Evolutionary conservation across 2,329 filamentous ascomycete genomes (phyloP).

Genomic region (Fusarium nisikadoi): DNA sequence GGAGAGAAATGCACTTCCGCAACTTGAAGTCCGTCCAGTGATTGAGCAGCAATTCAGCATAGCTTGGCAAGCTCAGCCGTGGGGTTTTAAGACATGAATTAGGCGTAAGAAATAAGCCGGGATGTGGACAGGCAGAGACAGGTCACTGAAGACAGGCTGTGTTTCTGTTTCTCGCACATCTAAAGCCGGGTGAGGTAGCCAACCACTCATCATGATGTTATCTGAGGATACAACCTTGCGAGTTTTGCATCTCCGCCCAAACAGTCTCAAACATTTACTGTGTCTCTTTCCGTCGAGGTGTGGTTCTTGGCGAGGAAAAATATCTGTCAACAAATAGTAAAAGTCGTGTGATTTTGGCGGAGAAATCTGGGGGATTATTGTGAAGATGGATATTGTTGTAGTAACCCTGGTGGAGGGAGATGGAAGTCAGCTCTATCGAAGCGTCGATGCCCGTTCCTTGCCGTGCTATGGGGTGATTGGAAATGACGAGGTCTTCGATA

Average conservation of each 20-base stretch:
- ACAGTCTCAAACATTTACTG: neutral
- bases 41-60: conserved; percentile 2
- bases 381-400: neutral
- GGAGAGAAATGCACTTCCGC: conserved; percentile 22
- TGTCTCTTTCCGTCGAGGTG: neutral
- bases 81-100: conserved; percentile 14
- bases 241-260: conserved; percentile 28
- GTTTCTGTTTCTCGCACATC: conserved; percentile 37
- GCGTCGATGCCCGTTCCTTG: conserved; percentile 25
- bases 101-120: conserved; percentile 14
- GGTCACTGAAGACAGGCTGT: neutral
- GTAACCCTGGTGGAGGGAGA: neutral
- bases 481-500: neutral
- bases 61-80: conserved; percentile 2
- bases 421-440: neutral
- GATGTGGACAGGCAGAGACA: neutral
- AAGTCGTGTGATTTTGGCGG: conserved; percentile 16
- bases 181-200: conserved; percentile 30
- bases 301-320: conserved; percentile 9
- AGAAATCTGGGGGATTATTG: conserved; percentile 10
- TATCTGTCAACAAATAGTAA: conserved; percentile 27
- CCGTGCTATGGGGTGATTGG: conserved; percentile 9
- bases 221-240: conserved; percentile 3
- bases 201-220: conserved; percentile 8
- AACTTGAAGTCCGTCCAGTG: conserved; percentile 32